A percentile compares a stretch with the other conserved stretches of the same genome.
Conservation (phyloP, 2,329 filamentous ascomycete genomes). For the Apiospora rasikravindrae region DNA sequence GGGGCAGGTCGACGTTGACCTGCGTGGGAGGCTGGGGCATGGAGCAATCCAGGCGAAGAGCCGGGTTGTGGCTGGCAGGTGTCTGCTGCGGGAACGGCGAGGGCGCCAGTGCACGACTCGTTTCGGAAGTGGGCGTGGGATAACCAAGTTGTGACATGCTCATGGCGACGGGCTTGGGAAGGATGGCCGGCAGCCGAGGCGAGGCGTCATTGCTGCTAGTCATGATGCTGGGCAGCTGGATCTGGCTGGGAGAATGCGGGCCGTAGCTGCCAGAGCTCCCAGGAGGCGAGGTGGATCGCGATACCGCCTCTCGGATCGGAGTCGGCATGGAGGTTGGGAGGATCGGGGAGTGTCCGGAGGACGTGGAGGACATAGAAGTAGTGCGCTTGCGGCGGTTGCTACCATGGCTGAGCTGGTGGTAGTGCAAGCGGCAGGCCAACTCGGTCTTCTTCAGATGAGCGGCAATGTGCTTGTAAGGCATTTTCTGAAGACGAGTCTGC, state of each 20-base stretch:
- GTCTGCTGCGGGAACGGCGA: conserved; percentile 47
- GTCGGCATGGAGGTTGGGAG: conserved; percentile 54
- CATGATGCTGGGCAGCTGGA: conserved; percentile 62
- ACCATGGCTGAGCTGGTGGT: conserved; percentile 83
- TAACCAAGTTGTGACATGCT: conserved; percentile 46
- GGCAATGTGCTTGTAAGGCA: conserved; percentile 91
- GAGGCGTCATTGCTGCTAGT: conserved; percentile 46
- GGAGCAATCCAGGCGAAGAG: conserved; percentile 66
- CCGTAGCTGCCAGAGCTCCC: conserved; percentile 51
- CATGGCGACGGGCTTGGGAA: conserved; percentile 68
- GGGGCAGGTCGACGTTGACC: conserved; percentile 69
- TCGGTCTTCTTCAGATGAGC: conserved; percentile 87
- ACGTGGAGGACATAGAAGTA: conserved; percentile 70
- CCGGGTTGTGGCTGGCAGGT: conserved; percentile 46
- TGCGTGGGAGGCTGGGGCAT: conserved; percentile 46
- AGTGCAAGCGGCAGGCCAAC: conserved; percentile 84
- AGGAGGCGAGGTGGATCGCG: conserved; percentile 55
- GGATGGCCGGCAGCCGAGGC: conserved; percentile 63
- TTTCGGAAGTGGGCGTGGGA: conserved; percentile 47
- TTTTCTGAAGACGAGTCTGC: conserved; percentile 83
- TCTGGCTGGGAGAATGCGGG: conserved; percentile 48
- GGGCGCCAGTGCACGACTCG: conserved; percentile 48
- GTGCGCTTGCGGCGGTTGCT: conserved; percentile 81
- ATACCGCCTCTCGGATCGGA: conserved; percentile 54
- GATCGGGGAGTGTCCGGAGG: conserved; percentile 56